Conservation (phyloP, 768 basidiomycete species). For the Leccinum broughii region DNA sequence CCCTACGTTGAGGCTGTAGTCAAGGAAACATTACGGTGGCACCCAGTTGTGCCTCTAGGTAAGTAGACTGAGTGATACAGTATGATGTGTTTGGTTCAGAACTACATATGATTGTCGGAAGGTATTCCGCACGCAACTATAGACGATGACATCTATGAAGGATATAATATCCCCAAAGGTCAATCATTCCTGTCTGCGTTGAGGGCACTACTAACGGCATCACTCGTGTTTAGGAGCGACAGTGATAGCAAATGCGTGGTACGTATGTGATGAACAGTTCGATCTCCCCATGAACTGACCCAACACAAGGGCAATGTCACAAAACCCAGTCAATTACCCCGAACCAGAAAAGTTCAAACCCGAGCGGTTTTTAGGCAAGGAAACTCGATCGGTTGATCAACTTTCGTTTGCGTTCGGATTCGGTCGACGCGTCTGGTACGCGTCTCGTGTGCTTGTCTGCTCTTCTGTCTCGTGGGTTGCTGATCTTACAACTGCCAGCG, state of each 20-base stretch:
- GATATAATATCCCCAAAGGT: constrained; percentile 54
- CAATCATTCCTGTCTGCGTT: constrained; percentile 13
- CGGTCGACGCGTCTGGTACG: constrained; percentile 41
- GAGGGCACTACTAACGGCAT: background rate
- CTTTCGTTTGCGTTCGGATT: constrained; percentile 35
- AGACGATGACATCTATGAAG: constrained; percentile 42
- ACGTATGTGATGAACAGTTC: background rate
- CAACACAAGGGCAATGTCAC: constrained; percentile 33
- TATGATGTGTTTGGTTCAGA: background rate
- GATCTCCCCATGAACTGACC: background rate
- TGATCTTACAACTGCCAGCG: constrained; percentile 27
- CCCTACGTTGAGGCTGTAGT: constrained; percentile 24
- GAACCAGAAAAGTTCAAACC: constrained; percentile 41
- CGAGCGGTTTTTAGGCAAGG: constrained; percentile 31
- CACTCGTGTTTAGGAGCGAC: constrained; percentile 18
- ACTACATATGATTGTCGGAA: constrained; percentile 2
- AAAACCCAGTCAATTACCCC: constrained; percentile 38
- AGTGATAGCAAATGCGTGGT: constrained; percentile 23
- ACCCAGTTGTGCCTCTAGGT: constrained; percentile 19
- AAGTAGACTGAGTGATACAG: background rate
- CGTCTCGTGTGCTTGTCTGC: too few species aligned
- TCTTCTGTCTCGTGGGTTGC: background rate
- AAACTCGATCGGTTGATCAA: constrained; percentile 4
- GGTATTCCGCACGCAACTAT: constrained; percentile 36
- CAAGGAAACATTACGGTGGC: constrained; percentile 29